Base-by-base conservation (phyloP, 2,329 filamentous ascomycete genomes). In the Penicillium fuscoglaucum region DNA sequence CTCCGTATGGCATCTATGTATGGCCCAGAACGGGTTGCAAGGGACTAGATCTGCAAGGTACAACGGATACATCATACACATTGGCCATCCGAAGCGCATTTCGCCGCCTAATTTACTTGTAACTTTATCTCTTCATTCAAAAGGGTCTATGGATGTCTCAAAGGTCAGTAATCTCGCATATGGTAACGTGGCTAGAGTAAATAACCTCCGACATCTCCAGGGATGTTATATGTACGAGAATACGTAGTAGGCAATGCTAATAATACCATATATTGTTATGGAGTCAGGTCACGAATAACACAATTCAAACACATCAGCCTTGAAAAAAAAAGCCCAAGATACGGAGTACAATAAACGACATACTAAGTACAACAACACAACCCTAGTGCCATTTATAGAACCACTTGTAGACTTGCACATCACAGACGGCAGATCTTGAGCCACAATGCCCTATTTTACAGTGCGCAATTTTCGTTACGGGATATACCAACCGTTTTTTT, bases 21-120 rank as follows among this genome's bases (percentile, higher is more conserved):
- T 55, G 45, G 33, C 37, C 48, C 21, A 43, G 19, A 28, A 35
- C 26, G 17, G 5, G 46, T 47, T 57, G 50, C 44, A 47, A 55
- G 55, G 55, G 55, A 40, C 44, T 50, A n/a, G 21, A 49, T 40
- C 45, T 58, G 56, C 56, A 55, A 58, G 56, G 56, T 24, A 44
- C 51, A 50, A 1, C 19, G 8, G 31, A 50, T 55, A 29, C 10
- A 58, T 45, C 7, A 28, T 24, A 37, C 9, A 52, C 31, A 29
- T 17, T 35, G 6, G 19, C n/a, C 13, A 24, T 54, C 45, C 13
- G 12, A 19, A 17, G 41, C 35, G 50, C 35, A 37, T 13, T 44
- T 24, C n/a, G n/a, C 37, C 43, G 41, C 49, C 35, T 41, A 15
- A 13, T 33, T 33, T 19, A 29, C 37, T 26, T 39, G n/a, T 39